phyloP scores from a whole-genome alignment of 2,329 filamentous ascomycete genomes.

The Diaporthe capsici region DNA sequence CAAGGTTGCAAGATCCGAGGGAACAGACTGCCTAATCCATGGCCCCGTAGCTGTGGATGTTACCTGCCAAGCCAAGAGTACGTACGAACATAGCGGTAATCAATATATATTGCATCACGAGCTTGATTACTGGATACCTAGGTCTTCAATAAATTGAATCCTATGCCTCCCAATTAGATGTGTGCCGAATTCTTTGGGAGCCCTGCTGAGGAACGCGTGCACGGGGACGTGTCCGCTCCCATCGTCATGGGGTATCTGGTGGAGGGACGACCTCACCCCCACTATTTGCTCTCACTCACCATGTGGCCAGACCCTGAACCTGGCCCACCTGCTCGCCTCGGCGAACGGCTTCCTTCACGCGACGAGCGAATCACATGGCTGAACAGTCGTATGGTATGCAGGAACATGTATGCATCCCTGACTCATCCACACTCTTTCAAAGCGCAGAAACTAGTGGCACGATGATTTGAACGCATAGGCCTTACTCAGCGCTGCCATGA shows the following conservation, averaged over 20 bases:
- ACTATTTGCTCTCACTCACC: background rate
- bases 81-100: background rate
- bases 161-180: background rate
- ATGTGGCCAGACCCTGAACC: background rate
- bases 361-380: background rate
- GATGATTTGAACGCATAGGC: background rate
- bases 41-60: background rate
- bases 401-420: background rate
- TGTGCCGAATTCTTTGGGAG: no score
- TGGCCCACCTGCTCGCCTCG: background rate
- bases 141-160: background rate
- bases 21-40: background rate
- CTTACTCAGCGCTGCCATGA: background rate
- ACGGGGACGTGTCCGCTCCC: background rate
- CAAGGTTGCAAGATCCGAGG: background rate
- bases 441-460: background rate
- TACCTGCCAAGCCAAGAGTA: conserved; percentile 3
- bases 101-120: conserved; percentile 18
- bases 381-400: background rate
- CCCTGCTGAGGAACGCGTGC: background rate
- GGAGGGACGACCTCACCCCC: background rate
- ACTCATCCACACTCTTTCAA: background rate
- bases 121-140: background rate
- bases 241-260: background rate
- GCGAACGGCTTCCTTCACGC: background rate